Percentiles rank a stretch among this genome's conserved stretches.
These are phyloP conservation scores for Tolypocladium ophioglossoides DNA, from an alignment of 2,329 filamentous ascomycete species.

Conservation along the genomic window DNA sequence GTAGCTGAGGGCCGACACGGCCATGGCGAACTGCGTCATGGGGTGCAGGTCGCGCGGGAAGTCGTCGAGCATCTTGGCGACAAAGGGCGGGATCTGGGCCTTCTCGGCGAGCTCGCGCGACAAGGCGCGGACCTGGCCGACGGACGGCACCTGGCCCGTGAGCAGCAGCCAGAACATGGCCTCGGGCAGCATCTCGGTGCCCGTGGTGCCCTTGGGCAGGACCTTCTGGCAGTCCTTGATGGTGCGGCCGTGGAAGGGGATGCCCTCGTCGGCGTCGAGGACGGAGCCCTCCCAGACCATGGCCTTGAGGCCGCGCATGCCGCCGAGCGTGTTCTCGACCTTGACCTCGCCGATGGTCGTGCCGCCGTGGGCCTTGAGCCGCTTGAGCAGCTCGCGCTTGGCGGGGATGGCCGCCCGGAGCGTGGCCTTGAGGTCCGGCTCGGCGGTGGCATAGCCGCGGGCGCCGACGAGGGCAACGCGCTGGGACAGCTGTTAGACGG, in stretches of 20 bases:
- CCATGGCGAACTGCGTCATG: slow-evolving; percentile 96
- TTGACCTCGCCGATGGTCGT: slow-evolving; percentile 88
- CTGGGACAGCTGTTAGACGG: slow-evolving; percentile 13
- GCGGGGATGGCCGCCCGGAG: slow-evolving; percentile 77
- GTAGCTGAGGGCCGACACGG: slow-evolving; percentile 91
- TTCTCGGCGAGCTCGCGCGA: slow-evolving; percentile 83
- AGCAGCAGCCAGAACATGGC: slow-evolving; percentile 99
- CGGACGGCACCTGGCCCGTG: slow-evolving; percentile 82
- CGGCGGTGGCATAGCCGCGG: slow-evolving; percentile 62
- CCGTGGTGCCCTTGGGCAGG: slow-evolving; percentile 82
- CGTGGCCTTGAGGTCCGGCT: slow-evolving; percentile 82
- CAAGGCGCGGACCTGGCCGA: slow-evolving; percentile 68
- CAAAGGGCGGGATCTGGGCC: slow-evolving; percentile 69
- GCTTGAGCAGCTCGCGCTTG: slow-evolving; percentile 87
- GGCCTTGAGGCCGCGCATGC: slow-evolving; percentile 94
- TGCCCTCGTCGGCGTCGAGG: slow-evolving; percentile 91
- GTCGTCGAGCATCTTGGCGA: slow-evolving; percentile 77
- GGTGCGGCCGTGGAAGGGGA: slow-evolving; percentile 93
- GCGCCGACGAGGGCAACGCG: slow-evolving; percentile 19
- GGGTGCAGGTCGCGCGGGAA: slow-evolving; percentile 89
- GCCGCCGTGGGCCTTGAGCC: slow-evolving; percentile 75
- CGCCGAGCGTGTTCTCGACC: slow-evolving; percentile 86
- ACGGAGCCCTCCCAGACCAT: slow-evolving; percentile 99
- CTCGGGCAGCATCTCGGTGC: slow-evolving; percentile 96
- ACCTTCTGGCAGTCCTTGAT: slow-evolving; percentile 96